Conservation (phyloP, 164 flowering plant species). For the Platanus orientalis region DNA sequence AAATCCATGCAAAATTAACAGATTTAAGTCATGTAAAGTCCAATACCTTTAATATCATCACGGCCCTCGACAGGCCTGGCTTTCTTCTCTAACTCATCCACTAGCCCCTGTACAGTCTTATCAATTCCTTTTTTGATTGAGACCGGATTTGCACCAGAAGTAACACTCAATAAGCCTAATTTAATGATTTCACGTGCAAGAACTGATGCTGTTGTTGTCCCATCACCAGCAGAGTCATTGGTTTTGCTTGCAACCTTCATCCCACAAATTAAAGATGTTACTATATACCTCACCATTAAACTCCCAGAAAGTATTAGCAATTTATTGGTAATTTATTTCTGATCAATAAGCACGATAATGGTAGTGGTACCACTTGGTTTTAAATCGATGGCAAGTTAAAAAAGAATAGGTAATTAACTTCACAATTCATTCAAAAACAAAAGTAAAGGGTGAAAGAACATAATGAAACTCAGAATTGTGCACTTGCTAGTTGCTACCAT, state of each 20-base stretch:
- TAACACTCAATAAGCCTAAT: slow-evolving; percentile 77
- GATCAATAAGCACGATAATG: too few species aligned
- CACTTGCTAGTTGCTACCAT: too few species aligned
- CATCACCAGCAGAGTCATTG: slow-evolving; percentile 99
- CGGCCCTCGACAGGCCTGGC: slow-evolving; percentile 87
- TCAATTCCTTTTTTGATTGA: slow-evolving; percentile 89
- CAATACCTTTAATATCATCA: slow-evolving; percentile 87
- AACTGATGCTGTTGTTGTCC: slow-evolving; percentile 93
- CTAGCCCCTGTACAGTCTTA: slow-evolving; percentile 64
- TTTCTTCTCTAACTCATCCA: slow-evolving; percentile 79
- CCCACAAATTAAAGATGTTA: slow-evolving; percentile 10
- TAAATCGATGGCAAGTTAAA: too few species aligned
- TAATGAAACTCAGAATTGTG: too few species aligned
- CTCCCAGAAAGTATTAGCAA: too few species aligned
- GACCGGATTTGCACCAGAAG: slow-evolving; percentile 98
- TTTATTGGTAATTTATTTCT: too few species aligned
- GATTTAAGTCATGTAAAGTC: neutral
- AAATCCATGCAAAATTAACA: neutral
- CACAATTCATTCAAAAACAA: too few species aligned
- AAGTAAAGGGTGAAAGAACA: too few species aligned
- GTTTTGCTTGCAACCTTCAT: slow-evolving; percentile 94
- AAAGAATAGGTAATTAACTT: too few species aligned
- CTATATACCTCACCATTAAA: too few species aligned
- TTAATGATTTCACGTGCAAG: slow-evolving; percentile 96
- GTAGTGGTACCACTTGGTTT: too few species aligned